Evolutionary conservation across 2,329 filamentous ascomycete genomes (phyloP), one percentile per base, ranked within the genome.

Genomic region (Plenodomus biglobosus): DNA sequence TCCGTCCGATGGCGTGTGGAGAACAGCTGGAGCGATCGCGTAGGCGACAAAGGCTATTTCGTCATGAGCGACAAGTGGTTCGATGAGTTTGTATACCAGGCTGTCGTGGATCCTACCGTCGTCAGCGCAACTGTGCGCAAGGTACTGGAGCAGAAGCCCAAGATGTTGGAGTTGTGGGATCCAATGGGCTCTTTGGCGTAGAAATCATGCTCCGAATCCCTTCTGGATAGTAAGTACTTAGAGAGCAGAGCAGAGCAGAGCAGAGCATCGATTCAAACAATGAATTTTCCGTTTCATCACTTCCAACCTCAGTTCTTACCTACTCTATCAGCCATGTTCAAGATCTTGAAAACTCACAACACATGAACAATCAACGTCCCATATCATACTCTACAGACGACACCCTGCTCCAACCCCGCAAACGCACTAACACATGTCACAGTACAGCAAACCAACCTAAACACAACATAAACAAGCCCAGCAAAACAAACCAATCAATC

Each of bases 1-100:
- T 79, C 84, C 2, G 81, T 90, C 1, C 77, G 90, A 38, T 96
- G 91, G 91, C 78, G 90, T 44, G 89, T 95, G 6, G 87, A 95
- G 79, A 95, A 95, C 68, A 87, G 83, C 46, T 95, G 90, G 90
- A 88, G 87, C 11, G 78, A 83, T 35, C 74, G 65, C 0, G 80
- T 80, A 0, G 91, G 91, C 0, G 82, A 85, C 11, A 84, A 90
- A 58, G 91, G 91, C 0, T 95, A 89, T 81, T 94, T 94, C 66
- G 87, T 95, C 53, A 95, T 95, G 90, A 87, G 80, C 51, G 90
- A 95, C 72, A 76, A 77, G 17, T 80, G 78, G 78, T 78, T 80
- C 74, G 76, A 79, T 51, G 73, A 80, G 73, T 95, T 91, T 74
- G 84, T 87, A 37, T 95, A 92, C 67, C 90, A 95, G 76, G 89